Evolutionary conservation across 345 rosid genomes (phyloP).

Genomic region (Orychophragmus violaceus): DNA sequence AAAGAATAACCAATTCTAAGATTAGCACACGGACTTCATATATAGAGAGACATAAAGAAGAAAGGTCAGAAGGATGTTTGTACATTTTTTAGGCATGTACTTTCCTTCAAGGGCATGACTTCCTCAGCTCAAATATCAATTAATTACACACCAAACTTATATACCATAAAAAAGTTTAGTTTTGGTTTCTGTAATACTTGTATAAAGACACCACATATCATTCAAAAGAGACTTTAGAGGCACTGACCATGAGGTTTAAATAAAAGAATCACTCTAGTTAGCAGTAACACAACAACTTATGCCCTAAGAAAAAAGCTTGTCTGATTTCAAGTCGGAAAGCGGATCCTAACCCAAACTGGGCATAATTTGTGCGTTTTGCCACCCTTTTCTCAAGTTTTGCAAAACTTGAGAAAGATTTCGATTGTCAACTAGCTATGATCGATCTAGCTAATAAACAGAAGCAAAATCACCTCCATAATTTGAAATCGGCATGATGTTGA

Average conservation of each 20-base stretch:
- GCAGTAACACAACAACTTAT: no score
- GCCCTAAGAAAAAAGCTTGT: no score
- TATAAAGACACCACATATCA: background rate
- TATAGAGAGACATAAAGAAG: background rate
- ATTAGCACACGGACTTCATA: background rate
- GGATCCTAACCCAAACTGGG: no score
- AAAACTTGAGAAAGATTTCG: no score
- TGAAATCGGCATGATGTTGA: no score
- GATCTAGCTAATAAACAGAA: no score
- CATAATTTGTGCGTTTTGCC: no score
- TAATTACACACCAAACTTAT: background rate
- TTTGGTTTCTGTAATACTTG: background rate
- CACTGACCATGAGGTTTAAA: no score
- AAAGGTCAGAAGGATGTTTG: background rate
- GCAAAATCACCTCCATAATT: no score
- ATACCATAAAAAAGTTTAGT: background rate
- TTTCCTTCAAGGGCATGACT: slow-evolving; percentile 52
- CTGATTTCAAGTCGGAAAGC: no score
- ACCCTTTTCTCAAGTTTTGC: no score
- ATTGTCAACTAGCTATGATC: no score
- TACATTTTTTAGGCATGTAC: slow-evolving; percentile 48
- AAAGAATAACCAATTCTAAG: background rate
- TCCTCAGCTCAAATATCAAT: slow-evolving; percentile 33
- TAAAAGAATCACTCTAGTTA: background rate
- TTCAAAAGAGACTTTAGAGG: background rate